A percentile compares a stretch with the other conserved stretches of the same genome.
These are phyloP conservation scores for Mayamaea pseudoterrestris DNA, from an alignment of 108 stramenopile species.

Conservation along the genomic window DNA sequence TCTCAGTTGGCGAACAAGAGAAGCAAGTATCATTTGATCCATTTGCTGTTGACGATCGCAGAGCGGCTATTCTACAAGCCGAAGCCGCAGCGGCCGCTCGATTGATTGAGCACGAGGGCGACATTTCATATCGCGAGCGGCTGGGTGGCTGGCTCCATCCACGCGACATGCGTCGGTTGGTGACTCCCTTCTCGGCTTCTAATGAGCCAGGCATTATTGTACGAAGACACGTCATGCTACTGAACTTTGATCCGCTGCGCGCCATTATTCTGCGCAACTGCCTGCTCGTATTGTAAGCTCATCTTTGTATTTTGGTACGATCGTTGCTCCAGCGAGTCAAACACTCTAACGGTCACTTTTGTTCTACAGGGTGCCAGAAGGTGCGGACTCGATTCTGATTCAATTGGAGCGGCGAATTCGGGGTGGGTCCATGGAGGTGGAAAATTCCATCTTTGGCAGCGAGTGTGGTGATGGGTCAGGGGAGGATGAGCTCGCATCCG, in stretches of 20 bases:
- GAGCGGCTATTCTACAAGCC: too few relatives aligned
- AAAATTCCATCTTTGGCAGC: constrained; percentile 35
- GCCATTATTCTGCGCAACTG: constrained; percentile 73
- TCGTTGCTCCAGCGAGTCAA: too few relatives aligned
- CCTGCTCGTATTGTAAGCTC: constrained; percentile 54
- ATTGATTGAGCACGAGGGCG: neutral
- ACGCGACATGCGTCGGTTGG: constrained; percentile 82
- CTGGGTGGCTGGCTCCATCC: constrained; percentile 84
- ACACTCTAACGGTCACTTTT: too few relatives aligned
- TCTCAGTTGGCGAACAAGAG: too few relatives aligned
- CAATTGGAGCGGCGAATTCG: constrained; percentile 50
- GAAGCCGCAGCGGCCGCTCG: too few relatives aligned
- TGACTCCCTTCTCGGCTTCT: constrained; percentile 78
- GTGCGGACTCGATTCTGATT: constrained; percentile 72
- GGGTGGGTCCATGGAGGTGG: constrained; percentile 36
- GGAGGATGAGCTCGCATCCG: constrained; percentile 1
- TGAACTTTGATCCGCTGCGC: constrained; percentile 80
- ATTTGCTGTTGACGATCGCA: too few relatives aligned
- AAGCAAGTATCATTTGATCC: too few relatives aligned
- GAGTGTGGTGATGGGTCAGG: neutral
- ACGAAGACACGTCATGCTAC: constrained; percentile 72
- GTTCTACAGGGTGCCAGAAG: constrained; percentile 71
- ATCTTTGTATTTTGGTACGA: too few relatives aligned
- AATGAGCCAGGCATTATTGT: constrained; percentile 81
- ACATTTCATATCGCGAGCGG: constrained; percentile 39